Evolutionary conservation across 306 rosid genomes (phyloP).

Genomic region (Dalbergia oliveri): DNA sequence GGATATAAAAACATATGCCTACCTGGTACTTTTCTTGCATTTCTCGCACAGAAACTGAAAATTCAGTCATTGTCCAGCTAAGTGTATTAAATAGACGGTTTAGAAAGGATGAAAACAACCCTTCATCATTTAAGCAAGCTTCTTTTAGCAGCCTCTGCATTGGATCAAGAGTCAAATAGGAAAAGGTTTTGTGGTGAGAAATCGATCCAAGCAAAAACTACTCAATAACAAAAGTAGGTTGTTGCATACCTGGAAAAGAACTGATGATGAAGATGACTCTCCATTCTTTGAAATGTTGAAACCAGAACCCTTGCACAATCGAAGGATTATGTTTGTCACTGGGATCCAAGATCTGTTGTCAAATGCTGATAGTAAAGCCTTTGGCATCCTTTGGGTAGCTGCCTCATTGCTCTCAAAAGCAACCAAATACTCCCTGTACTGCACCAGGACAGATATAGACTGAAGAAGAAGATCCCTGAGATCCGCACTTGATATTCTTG

Average conservation of each 20-base stretch:
- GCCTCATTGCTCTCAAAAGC: conserved; percentile 90
- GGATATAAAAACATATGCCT: conserved; percentile 13
- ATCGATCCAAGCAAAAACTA: conserved; percentile 28
- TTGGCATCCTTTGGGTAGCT: conserved; percentile 86
- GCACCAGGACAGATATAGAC: conserved; percentile 90
- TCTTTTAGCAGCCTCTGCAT: conserved; percentile 82
- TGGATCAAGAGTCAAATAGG: conserved; percentile 43
- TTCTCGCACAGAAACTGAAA: conserved; percentile 93
- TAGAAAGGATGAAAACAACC: conserved; percentile 87
- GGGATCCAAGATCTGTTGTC: conserved; percentile 98
- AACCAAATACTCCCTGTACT: conserved; percentile 84
- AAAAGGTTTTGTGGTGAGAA: conserved; percentile 41
- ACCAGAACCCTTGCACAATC: conserved; percentile 94
- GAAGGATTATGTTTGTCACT: conserved; percentile 85
- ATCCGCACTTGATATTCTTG: conserved; percentile 95
- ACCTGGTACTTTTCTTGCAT: conserved; percentile 90
- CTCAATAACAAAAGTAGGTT: not conserved
- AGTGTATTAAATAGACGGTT: conserved; percentile 96
- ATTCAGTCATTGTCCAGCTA: conserved; percentile 99
- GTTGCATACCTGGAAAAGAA: conserved; percentile 78
- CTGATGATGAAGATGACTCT: conserved; percentile 85
- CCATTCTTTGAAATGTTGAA: conserved; percentile 91
- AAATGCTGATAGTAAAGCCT: conserved; percentile 85
- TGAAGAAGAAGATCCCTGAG: conserved; percentile 97
- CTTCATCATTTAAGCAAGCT: conserved; percentile 81